These are phyloP conservation scores for Caloboletus inedulis DNA, from an alignment of 1,284 basidiomycete species.

Conservation along the genomic window DNA sequence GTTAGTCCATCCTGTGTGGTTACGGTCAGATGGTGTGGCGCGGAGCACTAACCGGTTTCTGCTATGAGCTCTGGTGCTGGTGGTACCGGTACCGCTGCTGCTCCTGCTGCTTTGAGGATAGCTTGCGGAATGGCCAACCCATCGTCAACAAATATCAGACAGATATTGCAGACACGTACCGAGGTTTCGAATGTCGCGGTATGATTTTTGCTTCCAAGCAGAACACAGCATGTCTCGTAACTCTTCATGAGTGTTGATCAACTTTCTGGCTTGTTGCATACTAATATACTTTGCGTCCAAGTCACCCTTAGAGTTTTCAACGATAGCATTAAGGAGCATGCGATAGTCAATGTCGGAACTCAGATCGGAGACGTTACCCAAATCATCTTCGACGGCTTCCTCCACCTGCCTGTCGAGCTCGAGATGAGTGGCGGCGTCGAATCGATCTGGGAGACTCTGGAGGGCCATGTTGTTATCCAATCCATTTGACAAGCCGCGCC, in stretches of 20 bases:
- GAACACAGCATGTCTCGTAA: neutral
- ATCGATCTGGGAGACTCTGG: neutral
- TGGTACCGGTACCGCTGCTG: too few relatives aligned
- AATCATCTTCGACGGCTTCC: neutral
- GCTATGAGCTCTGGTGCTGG: too few relatives aligned
- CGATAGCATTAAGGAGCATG: neutral
- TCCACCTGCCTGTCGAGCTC: neutral
- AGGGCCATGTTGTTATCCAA: neutral
- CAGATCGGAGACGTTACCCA: neutral
- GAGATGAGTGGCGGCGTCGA: neutral
- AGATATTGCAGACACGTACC: neutral
- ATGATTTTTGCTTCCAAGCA: neutral
- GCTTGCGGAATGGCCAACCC: neutral
- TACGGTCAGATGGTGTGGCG: too few relatives aligned
- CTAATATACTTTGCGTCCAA: neutral
- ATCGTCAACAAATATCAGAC: too few relatives aligned
- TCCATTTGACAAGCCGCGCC: neutral
- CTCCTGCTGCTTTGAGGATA: too few relatives aligned
- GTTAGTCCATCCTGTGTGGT: neutral
- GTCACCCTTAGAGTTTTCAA: neutral
- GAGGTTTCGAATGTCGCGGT: neutral
- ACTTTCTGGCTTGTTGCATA: rapidly evolving
- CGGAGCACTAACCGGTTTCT: too few relatives aligned
- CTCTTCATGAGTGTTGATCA: neutral
- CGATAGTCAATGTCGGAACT: neutral